These are phyloP conservation scores for Saitozyma sp. DNA, from an alignment of 768 basidiomycete genomes.

Conservation along the genomic window DNA sequence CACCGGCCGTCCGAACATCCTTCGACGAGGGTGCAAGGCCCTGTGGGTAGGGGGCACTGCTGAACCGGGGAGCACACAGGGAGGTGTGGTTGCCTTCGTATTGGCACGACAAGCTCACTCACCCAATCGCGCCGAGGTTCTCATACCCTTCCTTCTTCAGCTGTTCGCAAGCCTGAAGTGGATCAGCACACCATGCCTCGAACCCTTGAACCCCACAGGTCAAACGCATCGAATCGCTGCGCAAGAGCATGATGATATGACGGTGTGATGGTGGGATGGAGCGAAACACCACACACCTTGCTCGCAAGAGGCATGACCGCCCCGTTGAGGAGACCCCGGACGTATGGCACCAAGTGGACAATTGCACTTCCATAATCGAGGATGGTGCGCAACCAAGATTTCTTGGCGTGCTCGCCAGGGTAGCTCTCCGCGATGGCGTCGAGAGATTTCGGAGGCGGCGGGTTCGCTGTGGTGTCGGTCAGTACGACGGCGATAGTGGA, in stretches of 20 bases:
- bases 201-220: too few species aligned
- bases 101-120: not conserved
- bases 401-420: conserved; percentile 19
- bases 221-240: too few species aligned
- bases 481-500: not conserved
- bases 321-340: conserved; percentile 2
- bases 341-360: conserved; percentile 7
- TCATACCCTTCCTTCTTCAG: conserved; percentile 31
- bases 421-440: conserved; percentile 19
- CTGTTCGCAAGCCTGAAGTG: conserved; percentile 23
- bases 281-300: conserved; percentile 14
- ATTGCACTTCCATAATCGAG: conserved; percentile 1
- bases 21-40: too few species aligned
- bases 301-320: conserved; percentile 12
- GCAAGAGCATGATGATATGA: too few species aligned
- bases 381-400: conserved; percentile 25
- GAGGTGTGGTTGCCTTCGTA: not conserved
- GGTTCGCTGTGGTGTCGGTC: conserved; percentile 20
- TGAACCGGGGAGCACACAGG: not conserved
- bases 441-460: conserved; percentile 14
- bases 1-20: too few species aligned
- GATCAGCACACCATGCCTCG: not conserved
- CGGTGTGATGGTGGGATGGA: too few species aligned
- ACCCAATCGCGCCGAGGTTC: conserved; percentile 30
- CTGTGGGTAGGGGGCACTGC: too few species aligned